phyloP scores from a whole-genome alignment of 2,329 filamentous ascomycete genomes.

The Magnaporthales sp. region DNA sequence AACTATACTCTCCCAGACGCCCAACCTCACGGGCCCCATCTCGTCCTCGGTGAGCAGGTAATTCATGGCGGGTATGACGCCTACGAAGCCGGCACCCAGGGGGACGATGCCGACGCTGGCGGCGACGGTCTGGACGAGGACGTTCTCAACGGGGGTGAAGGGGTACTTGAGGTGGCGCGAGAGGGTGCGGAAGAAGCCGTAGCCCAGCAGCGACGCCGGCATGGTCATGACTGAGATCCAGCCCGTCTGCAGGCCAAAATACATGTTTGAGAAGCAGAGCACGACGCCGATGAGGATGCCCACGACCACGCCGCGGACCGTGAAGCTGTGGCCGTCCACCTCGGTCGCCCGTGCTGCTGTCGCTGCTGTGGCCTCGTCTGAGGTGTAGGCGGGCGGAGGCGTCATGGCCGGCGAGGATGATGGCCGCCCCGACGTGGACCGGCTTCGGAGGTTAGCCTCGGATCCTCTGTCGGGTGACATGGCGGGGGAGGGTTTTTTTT shows the following conservation, averaged over 20 bases:
- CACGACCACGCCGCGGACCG: conserved; percentile 67
- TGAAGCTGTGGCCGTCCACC: conserved; percentile 62
- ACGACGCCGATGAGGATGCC: conserved; percentile 79
- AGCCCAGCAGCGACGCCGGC: conserved; percentile 89
- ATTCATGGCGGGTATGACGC: conserved; percentile 88
- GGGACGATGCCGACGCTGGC: conserved; percentile 97
- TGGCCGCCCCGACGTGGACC: neutral
- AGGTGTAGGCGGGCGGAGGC: no score
- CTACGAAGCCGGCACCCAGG: conserved; percentile 88
- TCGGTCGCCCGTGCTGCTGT: conserved; percentile 4
- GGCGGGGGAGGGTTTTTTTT: neutral
- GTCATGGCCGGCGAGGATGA: neutral
- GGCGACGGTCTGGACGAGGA: conserved; percentile 91
- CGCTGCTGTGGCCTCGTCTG: no score
- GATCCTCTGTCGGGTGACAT: conserved; percentile 4
- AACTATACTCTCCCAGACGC: conserved; percentile 68
- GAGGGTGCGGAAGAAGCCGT: conserved; percentile 81
- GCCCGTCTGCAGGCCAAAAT: conserved; percentile 87
- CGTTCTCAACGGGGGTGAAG: conserved; percentile 93
- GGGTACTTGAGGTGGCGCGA: conserved; percentile 65
- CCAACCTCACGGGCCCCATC: conserved; percentile 64
- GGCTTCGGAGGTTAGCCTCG: neutral
- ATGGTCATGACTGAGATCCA: conserved; percentile 80
- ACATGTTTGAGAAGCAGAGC: conserved; percentile 96
- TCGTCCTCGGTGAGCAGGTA: conserved; percentile 73